Base-by-base conservation (phyloP, 2,329 filamentous ascomycete genomes). In the Botrytis galanthina region DNA sequence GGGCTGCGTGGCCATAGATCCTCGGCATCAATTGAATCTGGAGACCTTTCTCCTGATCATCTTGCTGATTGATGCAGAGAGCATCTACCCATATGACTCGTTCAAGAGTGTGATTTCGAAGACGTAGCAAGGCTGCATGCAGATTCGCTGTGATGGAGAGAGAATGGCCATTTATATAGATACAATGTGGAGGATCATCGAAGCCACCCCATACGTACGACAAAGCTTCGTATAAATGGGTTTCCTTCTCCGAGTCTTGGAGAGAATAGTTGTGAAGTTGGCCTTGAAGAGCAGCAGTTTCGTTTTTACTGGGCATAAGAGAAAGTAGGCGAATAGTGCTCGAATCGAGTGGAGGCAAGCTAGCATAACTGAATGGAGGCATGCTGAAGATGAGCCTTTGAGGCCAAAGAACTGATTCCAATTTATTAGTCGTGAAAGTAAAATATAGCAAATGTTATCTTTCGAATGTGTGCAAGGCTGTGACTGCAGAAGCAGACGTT, bases 1-100 rank as follows among this genome's bases (percentile, higher is more conserved):
- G 48, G 59, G 67, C 18, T 70, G 75, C 73, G 60, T 70, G 66
- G 20, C 32, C 51, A 57, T 76, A 76, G 44, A 77, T 76, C 44
- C 73, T 73, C 16, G 70, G 70, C 72, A 77, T 76, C 60, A 75
- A 42, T 35, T 73, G 72, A 44, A 76, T 66, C 54, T 72, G 57
- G 7, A 32, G 22, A 37, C 32, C 16, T 42, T 63, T 63, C 46
- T 76, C 73, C 66, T 51, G 16, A 6, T 60, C 39, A 35, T 73
- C 73, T 46, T 46, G 12, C 26, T 32, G 46, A 9, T 73, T 66
- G 20, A 73, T 71, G 42, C 68, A 71, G 14, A 71, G 51, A 62
- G 70, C 48, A 72, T 72, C 70, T 14, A 70, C 66, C 66, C 66
- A 70, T 35, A 70, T 44, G 4, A 70, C 39, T 70, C 54, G 39